Evolutionary conservation across 768 basidiomycete genomes (phyloP).

Genomic region (Agaricus bisporus): DNA sequence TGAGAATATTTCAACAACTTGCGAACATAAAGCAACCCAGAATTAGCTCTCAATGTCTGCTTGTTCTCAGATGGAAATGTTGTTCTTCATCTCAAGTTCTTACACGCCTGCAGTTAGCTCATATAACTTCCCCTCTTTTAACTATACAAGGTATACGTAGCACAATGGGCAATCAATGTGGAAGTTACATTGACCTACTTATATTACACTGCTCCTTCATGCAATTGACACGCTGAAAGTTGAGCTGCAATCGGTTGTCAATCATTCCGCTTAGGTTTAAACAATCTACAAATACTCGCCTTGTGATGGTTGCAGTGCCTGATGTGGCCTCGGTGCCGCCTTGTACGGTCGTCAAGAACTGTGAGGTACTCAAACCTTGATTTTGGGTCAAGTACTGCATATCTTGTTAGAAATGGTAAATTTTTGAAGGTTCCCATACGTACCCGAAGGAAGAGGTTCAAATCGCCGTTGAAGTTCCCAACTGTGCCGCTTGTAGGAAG

Average conservation of each 20-base stretch:
- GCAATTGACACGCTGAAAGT: background rate
- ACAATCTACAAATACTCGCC: constrained; percentile 31
- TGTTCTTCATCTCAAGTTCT: too few relatives aligned
- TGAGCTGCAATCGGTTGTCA: background rate
- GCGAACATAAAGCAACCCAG: too few relatives aligned
- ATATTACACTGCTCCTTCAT: background rate
- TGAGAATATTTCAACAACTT: too few relatives aligned
- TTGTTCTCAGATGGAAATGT: too few relatives aligned
- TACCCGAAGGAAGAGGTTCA: constrained; percentile 48
- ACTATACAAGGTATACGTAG: too few relatives aligned
- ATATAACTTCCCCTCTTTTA: too few relatives aligned
- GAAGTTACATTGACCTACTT: too few relatives aligned
- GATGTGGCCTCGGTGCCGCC: constrained; percentile 59
- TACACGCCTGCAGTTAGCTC: too few relatives aligned
- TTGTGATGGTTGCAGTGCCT: constrained; percentile 47
- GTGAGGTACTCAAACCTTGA: constrained; percentile 38
- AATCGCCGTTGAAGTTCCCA: constrained; percentile 46
- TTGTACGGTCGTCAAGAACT: constrained; percentile 55
- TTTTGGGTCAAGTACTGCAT: constrained; percentile 44
- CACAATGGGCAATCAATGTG: too few relatives aligned
- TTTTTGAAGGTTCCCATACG: background rate
- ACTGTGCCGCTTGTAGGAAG: constrained; percentile 32
- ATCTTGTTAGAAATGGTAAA: background rate
- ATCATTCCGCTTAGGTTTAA: background rate
- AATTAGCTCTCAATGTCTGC: too few relatives aligned